Evolutionary conservation across 805 yeast genomes (phyloP).

Genomic region (Candida jianshihensis): DNA sequence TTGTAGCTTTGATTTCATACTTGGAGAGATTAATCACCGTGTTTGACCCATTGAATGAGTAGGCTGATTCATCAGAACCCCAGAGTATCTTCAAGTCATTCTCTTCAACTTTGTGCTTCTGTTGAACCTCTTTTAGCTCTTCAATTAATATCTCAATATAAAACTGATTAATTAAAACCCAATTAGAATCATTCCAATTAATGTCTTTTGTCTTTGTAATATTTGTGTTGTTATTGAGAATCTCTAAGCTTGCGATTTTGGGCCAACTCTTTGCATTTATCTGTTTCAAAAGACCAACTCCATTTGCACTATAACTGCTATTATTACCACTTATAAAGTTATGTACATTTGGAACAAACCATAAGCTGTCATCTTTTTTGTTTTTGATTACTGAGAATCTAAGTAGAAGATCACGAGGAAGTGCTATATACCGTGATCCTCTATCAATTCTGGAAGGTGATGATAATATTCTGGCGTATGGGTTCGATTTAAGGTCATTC

Average conservation of each 20-base stretch:
- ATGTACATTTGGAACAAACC: conserved; percentile 10
- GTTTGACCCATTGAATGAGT: neutral
- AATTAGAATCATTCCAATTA: conserved; percentile 8
- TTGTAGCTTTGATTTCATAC: neutral
- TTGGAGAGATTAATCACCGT: neutral
- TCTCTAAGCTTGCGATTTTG: conserved; percentile 11
- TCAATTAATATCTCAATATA: conserved; percentile 6
- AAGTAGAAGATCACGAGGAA: conserved; percentile 7
- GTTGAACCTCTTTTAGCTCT: neutral
- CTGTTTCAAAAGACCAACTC: neutral
- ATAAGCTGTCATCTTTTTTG: conserved; percentile 1
- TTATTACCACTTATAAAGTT: conserved; percentile 3
- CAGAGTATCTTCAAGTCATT: neutral
- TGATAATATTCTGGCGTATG: conserved; percentile 32
- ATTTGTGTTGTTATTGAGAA: conserved; percentile 7
- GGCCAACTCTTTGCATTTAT: conserved; percentile 6
- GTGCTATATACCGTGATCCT: conserved; percentile 22
- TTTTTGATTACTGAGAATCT: conserved; percentile 6
- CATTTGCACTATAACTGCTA: conserved; percentile 11
- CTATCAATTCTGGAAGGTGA: conserved; percentile 39
- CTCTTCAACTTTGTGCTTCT: neutral
- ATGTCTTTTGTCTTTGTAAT: conserved; percentile 7
- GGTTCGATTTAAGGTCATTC: conserved; percentile 19
- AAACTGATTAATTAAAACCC: conserved; percentile 7
- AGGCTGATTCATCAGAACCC: neutral